A percentile compares a stretch with the other conserved stretches of the same genome.
These are phyloP conservation scores for Phytophthora pluvialis DNA, from an alignment of 352 stramenopile species.

Conservation along the genomic window DNA sequence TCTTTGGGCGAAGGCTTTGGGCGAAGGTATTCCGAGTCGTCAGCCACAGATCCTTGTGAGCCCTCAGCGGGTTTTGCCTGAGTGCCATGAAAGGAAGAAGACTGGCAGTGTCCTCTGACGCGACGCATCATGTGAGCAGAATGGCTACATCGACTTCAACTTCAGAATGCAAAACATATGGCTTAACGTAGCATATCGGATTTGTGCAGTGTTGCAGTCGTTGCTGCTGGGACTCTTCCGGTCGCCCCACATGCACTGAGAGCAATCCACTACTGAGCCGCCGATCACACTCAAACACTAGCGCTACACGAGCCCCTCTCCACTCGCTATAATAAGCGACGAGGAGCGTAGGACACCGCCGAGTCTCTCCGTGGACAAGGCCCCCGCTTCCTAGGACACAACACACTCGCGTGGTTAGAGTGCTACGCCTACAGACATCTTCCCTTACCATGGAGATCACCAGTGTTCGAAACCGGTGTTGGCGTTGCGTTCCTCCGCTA, in stretches of 20 bases:
- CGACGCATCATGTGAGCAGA: too few relatives aligned
- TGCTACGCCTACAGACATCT: background rate
- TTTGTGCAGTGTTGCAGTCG: too few relatives aligned
- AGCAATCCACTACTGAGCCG: background rate
- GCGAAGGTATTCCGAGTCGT: too few relatives aligned
- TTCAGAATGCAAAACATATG: background rate
- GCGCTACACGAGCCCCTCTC: too few relatives aligned
- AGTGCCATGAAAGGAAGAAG: too few relatives aligned
- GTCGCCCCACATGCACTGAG: too few relatives aligned
- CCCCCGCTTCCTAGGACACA: background rate
- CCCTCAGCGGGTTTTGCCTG: too few relatives aligned
- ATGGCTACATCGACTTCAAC: background rate
- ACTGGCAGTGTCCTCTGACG: too few relatives aligned
- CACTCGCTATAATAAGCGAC: background rate
- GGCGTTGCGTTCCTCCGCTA: slow-evolving; percentile 19
- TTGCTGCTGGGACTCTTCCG: too few relatives aligned
- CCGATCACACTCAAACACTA: background rate
- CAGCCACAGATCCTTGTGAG: too few relatives aligned
- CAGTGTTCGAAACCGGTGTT: slow-evolving; percentile 11
- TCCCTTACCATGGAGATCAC: background rate
- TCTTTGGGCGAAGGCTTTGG: too few relatives aligned
- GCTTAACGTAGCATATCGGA: background rate
- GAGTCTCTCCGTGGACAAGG: background rate
- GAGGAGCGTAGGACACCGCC: background rate
- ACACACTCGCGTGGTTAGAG: too few relatives aligned